Conservation (phyloP, 2,329 filamentous ascomycete genomes). For the Furcasterigmium furcatum region DNA sequence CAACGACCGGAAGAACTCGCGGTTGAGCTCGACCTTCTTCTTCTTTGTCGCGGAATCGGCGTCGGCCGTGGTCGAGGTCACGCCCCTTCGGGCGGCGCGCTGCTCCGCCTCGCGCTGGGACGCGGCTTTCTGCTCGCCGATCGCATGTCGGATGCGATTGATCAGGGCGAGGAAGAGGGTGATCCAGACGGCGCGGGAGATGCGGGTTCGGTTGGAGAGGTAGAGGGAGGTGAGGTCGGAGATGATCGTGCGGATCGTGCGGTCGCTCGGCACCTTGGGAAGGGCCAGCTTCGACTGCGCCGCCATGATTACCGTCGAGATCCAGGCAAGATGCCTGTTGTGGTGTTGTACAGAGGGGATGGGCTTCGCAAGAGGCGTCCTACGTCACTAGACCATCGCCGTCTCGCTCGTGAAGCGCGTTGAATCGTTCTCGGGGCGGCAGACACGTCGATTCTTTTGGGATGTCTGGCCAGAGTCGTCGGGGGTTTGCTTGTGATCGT, state of each 20-base stretch:
- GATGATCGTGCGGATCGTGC: slow-evolving; percentile 62
- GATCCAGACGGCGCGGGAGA: slow-evolving; percentile 81
- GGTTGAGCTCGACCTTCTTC: slow-evolving; percentile 88
- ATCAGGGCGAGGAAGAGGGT: slow-evolving; percentile 76
- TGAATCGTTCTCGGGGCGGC: neutral
- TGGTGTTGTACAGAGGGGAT: neutral
- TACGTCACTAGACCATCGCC: slow-evolving; percentile 4
- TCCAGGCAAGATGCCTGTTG: slow-evolving; percentile 3
- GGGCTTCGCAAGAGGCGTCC: no score
- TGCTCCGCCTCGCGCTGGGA: slow-evolving; percentile 64
- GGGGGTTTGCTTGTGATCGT: neutral
- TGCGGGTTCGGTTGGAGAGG: slow-evolving; percentile 73
- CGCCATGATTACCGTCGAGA: slow-evolving; percentile 53
- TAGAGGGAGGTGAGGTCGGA: slow-evolving; percentile 69
- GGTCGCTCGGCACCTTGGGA: slow-evolving; percentile 45
- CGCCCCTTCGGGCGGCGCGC: slow-evolving; percentile 38
- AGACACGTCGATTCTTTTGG: neutral
- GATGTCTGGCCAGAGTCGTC: neutral
- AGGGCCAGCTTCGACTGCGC: slow-evolving; percentile 70
- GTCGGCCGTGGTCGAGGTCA: slow-evolving; percentile 41
- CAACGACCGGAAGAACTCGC: slow-evolving; percentile 75
- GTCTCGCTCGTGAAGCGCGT: neutral
- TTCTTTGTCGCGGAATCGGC: slow-evolving; percentile 36
- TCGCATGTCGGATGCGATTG: slow-evolving; percentile 86
- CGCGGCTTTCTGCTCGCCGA: slow-evolving; percentile 89